These are phyloP conservation scores for Paraphaeosphaeria sporulosa DNA, from an alignment of 2,329 filamentous ascomycete genomes.

Conservation along the genomic window DNA sequence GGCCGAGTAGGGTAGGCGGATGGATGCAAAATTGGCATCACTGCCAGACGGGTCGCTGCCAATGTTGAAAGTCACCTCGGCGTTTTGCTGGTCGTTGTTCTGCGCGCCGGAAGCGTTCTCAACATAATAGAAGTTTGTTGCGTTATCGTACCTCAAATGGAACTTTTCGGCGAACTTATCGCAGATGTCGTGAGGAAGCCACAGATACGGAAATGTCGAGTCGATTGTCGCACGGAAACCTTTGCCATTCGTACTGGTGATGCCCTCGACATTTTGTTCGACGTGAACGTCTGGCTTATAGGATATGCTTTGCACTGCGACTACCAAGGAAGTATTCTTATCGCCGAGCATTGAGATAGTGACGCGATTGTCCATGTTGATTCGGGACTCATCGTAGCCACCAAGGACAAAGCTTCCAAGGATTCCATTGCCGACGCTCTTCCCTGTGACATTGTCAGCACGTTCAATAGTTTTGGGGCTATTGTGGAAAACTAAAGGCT, in stretches of 20 bases:
- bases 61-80: conserved; percentile 37
- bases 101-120: conserved; percentile 38
- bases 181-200: conserved; percentile 45
- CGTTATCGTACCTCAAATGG: conserved; percentile 43
- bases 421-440: conserved; percentile 33
- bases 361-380: conserved; percentile 26
- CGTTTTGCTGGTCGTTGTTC: conserved; percentile 33
- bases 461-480: not conserved
- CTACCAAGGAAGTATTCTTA: conserved; percentile 32
- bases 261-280: conserved; percentile 20
- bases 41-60: conserved; percentile 15
- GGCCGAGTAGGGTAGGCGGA: conserved; percentile 39
- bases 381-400: conserved; percentile 50
- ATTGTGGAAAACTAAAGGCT: not conserved
- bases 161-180: conserved; percentile 47
- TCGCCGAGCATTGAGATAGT: conserved; percentile 29
- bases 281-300: conserved; percentile 27
- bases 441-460: conserved; percentile 32
- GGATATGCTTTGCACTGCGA: conserved; percentile 36
- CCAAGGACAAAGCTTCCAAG: conserved; percentile 49
- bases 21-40: conserved; percentile 23
- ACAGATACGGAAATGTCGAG: conserved; percentile 48
- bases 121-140: conserved; percentile 44
- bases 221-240: conserved; percentile 47
- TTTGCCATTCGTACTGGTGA: conserved; percentile 12